phyloP scores from a whole-genome alignment of 495 filamentous ascomycete species.

The Geopyxis carbonaria region DNA sequence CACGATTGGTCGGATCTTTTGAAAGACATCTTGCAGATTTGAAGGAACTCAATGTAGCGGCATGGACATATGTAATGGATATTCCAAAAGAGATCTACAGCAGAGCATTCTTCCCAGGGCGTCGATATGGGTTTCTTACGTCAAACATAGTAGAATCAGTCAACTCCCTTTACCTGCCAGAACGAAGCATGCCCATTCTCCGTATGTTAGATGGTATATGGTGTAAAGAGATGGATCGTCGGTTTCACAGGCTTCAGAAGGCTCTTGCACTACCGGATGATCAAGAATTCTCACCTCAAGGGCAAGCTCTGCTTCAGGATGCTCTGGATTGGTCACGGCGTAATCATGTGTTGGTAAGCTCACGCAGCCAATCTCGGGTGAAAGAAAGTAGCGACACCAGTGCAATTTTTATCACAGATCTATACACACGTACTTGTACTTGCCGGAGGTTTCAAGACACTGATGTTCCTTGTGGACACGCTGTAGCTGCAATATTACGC shows the following conservation, averaged over 20 bases:
- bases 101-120: slow-evolving; percentile 1
- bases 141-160: slow-evolving; percentile 11
- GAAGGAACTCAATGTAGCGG: not conserved
- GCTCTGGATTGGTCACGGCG: not conserved
- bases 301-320: not conserved
- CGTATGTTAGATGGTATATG: slow-evolving; percentile 9
- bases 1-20: not conserved
- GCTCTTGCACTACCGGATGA: not conserved
- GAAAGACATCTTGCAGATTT: not conserved
- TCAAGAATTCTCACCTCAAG: not conserved
- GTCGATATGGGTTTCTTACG: slow-evolving; percentile 8
- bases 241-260: not conserved
- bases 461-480: slow-evolving; percentile 10
- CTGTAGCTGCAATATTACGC: slow-evolving; percentile 3
- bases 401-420: not conserved
- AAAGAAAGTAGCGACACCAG: not conserved
- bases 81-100: not conserved
- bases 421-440: not conserved
- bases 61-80: not conserved
- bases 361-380: not conserved
- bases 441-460: slow-evolving; percentile 3
- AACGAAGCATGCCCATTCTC: slow-evolving; percentile 7
- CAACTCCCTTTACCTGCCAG: slow-evolving; percentile 3
- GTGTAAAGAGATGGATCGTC: slow-evolving; percentile 6
- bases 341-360: slow-evolving; percentile 1